Evolutionary conservation across 2,329 filamentous ascomycete species (phyloP), one percentile per base, ranked within the genome.

Genomic region (Ustulina deusta): DNA sequence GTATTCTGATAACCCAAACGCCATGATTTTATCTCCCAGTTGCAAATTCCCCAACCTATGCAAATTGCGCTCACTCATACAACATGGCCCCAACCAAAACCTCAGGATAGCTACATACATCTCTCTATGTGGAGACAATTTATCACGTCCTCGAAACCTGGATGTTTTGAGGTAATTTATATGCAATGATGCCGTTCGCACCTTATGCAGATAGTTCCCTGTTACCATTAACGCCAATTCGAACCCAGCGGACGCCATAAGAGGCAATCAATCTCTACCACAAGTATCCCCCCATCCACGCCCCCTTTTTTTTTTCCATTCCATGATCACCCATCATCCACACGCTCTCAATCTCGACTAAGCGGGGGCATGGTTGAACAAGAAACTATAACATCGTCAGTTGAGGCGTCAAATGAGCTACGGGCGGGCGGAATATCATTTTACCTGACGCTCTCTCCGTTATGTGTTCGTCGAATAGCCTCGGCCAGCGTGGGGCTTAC

Each of bases 401-500:
- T 36, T 22, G 27, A 6, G 11, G 13, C 10, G 11, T 59, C 6
- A 15, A 38, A 85, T 85, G 63, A 86, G 7, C 2, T 5, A 34
- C 20, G 48, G 38, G 20, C 4, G 11, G 25, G 11, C 9, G 44
- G n/a, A 11, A 22, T 49, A 17, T 25, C n/a, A 20, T 1, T 77
- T 76, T 86, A 88, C 59, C 84, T 87, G 36, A 89, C 87, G 71
- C 84, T 86, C 79, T 88, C 86, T 63, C 86, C 86, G 73, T 88
- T 88, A 77, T 88, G 86, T 20, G 86, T 88, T 68, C 86, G 80
- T 46, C 87, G 80, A 73, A 86, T 87, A 10, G 86, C 86, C 74
- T 88, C 86, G 15, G 86, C 86, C 55, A 88, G 77, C 51, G 92
- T 93, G 17, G 91, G 90, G 76, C 89, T 91, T 75, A 94, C 91